phyloP scores from a whole-genome alignment of 148 eudicot species.

The Rhododendron henanense region DNA sequence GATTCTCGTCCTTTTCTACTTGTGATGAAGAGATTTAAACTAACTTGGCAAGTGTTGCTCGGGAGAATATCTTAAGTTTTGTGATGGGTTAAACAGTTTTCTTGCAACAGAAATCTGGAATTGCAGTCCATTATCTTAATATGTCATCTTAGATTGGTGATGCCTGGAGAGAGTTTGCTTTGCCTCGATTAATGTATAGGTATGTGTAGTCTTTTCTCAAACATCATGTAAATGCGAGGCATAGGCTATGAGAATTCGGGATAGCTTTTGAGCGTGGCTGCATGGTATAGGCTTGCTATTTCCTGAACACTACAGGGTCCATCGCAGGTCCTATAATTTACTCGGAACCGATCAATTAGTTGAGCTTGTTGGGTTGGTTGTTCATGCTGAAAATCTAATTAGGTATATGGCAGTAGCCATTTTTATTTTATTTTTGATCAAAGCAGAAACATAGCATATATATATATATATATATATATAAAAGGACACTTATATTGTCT shows the following conservation, averaged over 20 bases:
- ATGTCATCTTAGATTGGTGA: background rate
- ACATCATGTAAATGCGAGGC: background rate
- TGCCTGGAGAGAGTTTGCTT: background rate
- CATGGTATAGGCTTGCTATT: background rate
- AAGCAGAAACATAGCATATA: too few relatives aligned
- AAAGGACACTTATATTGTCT: too few relatives aligned
- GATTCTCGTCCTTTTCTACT: background rate
- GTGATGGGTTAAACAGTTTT: background rate
- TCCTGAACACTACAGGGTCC: background rate
- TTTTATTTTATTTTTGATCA: too few relatives aligned
- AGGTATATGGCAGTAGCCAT: too few relatives aligned
- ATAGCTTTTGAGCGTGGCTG: background rate
- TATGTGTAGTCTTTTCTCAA: background rate
- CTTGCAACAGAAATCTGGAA: background rate
- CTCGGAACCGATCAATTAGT: background rate
- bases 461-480: too few relatives aligned
- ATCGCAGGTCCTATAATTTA: background rate
- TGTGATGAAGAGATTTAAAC: background rate
- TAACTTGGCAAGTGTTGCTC: background rate
- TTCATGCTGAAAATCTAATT: background rate
- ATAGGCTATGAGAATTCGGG: background rate
- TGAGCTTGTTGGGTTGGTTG: background rate
- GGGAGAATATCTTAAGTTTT: background rate
- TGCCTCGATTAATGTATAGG: background rate
- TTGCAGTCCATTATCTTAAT: background rate